Conservation (phyloP, 106 monocot genomes). For the Vanilla planifolia region DNA sequence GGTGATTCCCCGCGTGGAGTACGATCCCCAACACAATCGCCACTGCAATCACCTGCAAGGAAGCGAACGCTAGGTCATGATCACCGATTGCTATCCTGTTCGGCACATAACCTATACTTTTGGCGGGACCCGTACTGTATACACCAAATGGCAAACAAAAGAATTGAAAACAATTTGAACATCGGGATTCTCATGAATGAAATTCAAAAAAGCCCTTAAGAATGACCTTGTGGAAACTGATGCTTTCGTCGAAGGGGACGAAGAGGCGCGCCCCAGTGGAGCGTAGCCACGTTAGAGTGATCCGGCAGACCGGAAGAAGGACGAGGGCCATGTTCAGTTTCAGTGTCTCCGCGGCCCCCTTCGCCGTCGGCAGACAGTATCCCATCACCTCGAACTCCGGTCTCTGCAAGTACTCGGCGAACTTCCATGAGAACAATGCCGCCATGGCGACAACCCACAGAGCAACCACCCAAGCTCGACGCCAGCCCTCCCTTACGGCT, state of each 20-base stretch:
- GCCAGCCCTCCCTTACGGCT: conserved; percentile 52
- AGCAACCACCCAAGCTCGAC: conserved; percentile 47
- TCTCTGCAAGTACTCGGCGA: conserved; percentile 55
- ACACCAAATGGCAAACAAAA: too few relatives aligned
- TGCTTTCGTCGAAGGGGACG: conserved; percentile 87
- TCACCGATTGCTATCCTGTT: too few relatives aligned
- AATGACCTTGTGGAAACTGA: conserved; percentile 98
- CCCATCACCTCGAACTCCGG: conserved; percentile 74
- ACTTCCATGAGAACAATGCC: conserved; percentile 69
- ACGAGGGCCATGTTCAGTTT: conserved; percentile 94
- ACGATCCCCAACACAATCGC: conserved; percentile 58
- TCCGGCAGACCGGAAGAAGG: conserved; percentile 83
- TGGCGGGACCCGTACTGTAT: too few relatives aligned
- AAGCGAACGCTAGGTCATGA: too few relatives aligned
- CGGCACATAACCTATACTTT: too few relatives aligned
- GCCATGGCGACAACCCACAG: conserved; percentile 67
- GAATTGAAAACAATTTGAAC: too few relatives aligned
- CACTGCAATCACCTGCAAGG: conserved; percentile 69
- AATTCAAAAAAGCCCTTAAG: too few relatives aligned
- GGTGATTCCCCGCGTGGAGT: conserved; percentile 75
- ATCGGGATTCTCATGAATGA: too few relatives aligned
- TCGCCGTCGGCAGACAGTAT: conserved; percentile 73
- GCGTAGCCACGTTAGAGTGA: conserved; percentile 85
- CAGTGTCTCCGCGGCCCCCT: conserved; percentile 87
- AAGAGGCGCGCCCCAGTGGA: conserved; percentile 70